These are phyloP conservation scores for Conringia planisiliqua DNA, from an alignment of 345 rosid species.

Conservation along the genomic window DNA sequence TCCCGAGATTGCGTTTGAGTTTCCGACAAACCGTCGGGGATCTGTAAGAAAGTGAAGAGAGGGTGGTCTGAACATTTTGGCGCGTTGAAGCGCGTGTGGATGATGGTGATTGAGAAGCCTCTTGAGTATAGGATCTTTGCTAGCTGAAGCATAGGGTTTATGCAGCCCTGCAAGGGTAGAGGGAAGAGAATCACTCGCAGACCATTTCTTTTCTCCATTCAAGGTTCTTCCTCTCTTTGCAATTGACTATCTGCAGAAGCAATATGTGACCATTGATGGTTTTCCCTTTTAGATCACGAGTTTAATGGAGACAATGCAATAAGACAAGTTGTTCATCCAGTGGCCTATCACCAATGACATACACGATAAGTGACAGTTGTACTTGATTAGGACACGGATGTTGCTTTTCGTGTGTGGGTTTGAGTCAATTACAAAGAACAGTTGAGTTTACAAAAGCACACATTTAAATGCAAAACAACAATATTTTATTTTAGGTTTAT, in stretches of 20 bases:
- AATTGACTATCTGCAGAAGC: neutral
- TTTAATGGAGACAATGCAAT: neutral
- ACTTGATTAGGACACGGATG: neutral
- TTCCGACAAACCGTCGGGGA: conserved; percentile 34
- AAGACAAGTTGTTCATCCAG: neutral
- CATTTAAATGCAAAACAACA: neutral
- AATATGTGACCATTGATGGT: neutral
- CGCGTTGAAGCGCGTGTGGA: conserved; percentile 37
- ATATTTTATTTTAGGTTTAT: neutral
- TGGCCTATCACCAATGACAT: neutral
- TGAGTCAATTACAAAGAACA: neutral
- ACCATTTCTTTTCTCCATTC: conserved; percentile 18
- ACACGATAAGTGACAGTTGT: neutral
- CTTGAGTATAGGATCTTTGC: conserved; percentile 48
- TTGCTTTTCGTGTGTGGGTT: neutral
- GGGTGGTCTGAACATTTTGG: conserved; percentile 26
- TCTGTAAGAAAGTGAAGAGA: conserved; percentile 31
- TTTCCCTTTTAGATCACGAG: neutral
- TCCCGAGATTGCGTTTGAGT: conserved; percentile 24
- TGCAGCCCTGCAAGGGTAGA: conserved; percentile 59
- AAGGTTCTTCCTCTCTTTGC: conserved; percentile 2
- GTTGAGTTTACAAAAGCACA: neutral
- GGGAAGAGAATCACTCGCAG: conserved; percentile 48
- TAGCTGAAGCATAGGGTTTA: conserved; percentile 64
- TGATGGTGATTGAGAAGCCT: conserved; percentile 54